Evolutionary conservation across 2,329 filamentous ascomycete genomes (phyloP).

Genomic region (Xenosphaeropsis pyriputrescens): DNA sequence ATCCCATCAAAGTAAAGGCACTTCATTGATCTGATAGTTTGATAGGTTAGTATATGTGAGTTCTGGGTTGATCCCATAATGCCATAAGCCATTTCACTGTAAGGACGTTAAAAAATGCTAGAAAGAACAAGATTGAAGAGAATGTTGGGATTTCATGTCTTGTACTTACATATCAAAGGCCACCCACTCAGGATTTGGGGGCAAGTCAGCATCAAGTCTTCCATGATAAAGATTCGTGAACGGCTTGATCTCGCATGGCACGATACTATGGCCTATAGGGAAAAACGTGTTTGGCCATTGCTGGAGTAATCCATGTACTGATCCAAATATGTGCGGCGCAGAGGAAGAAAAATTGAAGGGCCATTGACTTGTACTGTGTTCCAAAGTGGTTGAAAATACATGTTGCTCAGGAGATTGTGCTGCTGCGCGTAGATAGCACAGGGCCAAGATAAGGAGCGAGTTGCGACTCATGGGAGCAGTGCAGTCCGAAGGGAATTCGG

Average conservation of each 20-base stretch:
- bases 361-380: constrained; percentile 5
- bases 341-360: constrained; percentile 30
- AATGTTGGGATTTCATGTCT: neutral
- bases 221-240: constrained; percentile 35
- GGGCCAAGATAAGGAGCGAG: no score
- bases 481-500: no score
- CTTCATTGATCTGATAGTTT: constrained; percentile 25
- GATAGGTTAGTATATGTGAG: constrained; percentile 31
- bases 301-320: constrained; percentile 28
- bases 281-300: constrained; percentile 36
- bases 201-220: constrained; percentile 22
- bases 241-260: constrained; percentile 27
- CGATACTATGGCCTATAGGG: constrained; percentile 31
- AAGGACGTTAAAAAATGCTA: no score
- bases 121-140: no score
- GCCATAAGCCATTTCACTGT: constrained; percentile 32
- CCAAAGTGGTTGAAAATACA: no score
- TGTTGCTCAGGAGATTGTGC: no score
- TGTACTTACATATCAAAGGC: constrained; percentile 27
- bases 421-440: no score
- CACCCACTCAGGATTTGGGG: constrained; percentile 34
- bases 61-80: constrained; percentile 30
- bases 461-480: no score
- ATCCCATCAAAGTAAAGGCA: constrained; percentile 35
- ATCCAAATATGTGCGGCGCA: constrained; percentile 32